Base-by-base conservation (phyloP, 2,329 filamentous ascomycete genomes). In the Phyllosticta ampelicida region DNA sequence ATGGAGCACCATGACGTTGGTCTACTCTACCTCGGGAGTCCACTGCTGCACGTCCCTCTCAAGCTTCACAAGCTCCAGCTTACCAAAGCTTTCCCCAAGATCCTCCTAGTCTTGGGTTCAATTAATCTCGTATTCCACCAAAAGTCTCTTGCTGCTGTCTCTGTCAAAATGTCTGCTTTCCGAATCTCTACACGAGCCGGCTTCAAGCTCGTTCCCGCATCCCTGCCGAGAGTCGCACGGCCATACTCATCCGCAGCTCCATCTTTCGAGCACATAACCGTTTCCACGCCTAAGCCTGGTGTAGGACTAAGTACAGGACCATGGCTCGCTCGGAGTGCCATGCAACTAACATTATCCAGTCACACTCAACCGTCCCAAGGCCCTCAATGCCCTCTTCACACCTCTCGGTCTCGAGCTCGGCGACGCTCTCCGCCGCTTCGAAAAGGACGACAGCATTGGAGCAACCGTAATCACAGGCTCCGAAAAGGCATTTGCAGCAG, bases 341-440 rank as follows among this genome's bases (percentile, higher is more conserved):
- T 49, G 36, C 18, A 9, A 18, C 2, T 9, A 18, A 44, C 51
- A 4, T 2, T 18, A 51, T 58, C 4, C 65, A 96, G 92, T 97
- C 68, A 94, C 90, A 13, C 79, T 99, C 63, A 90, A 95, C 80
- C 87, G 94, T 51, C 94, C 94, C 62, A 96, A 95, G 79, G 90
- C 92, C 51, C 85, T 96, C 68, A 99, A 99, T 73, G 94, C 94
- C 51, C 84, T 99, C 63, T 92, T 82, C 75, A 94, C 89, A 6
- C 90, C 92, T 9, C 84, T 99, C 54, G 96, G 99, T 71, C 79
- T 77, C 65, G 94, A 99, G 77, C 82, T 99, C 64, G 80, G 72
- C 61, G 62, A 67, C 60, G 70, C 69, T 56, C 67, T 73, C 56
- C 67, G 68, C 59, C 63, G 62, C 56, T 70, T 71, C 62, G 70